Percentiles rank a stretch among this genome's conserved stretches.
phyloP scores from a whole-genome alignment of 805 yeast genomes.

The Lachancea dasiensis region DNA sequence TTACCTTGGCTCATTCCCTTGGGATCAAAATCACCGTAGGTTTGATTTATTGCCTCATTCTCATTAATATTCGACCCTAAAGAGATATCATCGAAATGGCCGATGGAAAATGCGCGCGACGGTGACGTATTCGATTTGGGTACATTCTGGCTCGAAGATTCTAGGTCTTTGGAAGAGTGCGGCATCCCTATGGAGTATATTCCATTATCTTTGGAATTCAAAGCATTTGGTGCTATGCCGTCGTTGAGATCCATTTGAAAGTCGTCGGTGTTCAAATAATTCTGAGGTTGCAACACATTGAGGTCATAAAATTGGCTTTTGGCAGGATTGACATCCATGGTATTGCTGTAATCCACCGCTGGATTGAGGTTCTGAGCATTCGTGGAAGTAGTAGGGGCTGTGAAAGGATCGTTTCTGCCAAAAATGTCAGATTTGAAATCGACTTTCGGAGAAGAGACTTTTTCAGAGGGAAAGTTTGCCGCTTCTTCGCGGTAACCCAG shows the following conservation, averaged over 20 bases:
- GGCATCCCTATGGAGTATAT: slow-evolving; percentile 5
- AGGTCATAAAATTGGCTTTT: background rate
- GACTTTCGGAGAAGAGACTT: slow-evolving; percentile 10
- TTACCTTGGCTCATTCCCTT: background rate
- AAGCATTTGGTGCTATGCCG: slow-evolving; percentile 1
- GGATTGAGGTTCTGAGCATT: too few relatives aligned
- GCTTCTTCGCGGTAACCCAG: background rate
- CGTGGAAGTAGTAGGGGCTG: background rate
- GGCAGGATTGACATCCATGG: background rate
- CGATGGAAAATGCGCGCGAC: background rate
- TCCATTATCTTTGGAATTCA: slow-evolving; percentile 2
- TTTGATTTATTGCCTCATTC: background rate
- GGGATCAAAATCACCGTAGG: slow-evolving; percentile 1
- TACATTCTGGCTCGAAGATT: background rate
- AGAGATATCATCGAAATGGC: slow-evolving; percentile 3
- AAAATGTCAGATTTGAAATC: slow-evolving; percentile 16
- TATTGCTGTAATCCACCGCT: too few relatives aligned
- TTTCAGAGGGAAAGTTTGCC: background rate
- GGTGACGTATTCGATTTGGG: slow-evolving; percentile 1
- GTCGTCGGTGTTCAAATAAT: background rate
- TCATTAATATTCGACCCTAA: too few relatives aligned
- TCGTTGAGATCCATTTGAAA: slow-evolving; percentile 6
- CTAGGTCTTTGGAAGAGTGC: background rate
- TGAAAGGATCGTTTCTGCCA: background rate
- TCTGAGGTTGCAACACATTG: background rate